These are phyloP conservation scores for Daldinia caldariorum DNA, from an alignment of 495 filamentous ascomycete genomes.

Conservation along the genomic window DNA sequence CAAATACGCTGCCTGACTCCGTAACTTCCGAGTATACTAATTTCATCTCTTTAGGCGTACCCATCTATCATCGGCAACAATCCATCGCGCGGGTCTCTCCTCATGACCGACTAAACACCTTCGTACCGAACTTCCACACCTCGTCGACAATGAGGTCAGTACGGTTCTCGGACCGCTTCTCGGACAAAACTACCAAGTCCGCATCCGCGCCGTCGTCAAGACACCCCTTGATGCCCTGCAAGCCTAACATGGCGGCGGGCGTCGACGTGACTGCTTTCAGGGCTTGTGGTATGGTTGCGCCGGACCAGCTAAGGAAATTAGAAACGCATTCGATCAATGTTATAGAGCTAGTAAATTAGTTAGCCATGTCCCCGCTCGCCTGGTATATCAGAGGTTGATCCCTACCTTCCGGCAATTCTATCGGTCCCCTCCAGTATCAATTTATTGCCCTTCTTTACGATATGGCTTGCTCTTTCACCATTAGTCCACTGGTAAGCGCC, in stretches of 20 bases:
- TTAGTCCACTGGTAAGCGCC: conserved; percentile 83
- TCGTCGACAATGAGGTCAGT: conserved; percentile 70
- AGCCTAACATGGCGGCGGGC: conserved; percentile 76
- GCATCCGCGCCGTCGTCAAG: conserved; percentile 78
- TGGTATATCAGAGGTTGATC: not conserved
- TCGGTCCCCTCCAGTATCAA: conserved; percentile 75
- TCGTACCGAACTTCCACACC: conserved; percentile 80
- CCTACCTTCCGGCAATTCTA: conserved; percentile 74
- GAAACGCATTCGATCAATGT: conserved; percentile 82
- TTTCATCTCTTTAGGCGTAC: conserved; percentile 8
- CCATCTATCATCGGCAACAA: not conserved
- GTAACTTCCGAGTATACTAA: not conserved
- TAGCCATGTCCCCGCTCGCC: not conserved
- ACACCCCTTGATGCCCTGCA: conserved; percentile 72
- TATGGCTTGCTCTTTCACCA: conserved; percentile 67
- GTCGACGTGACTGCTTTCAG: conserved; percentile 75
- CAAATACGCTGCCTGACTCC: conserved; percentile 1
- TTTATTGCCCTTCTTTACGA: conserved; percentile 71
- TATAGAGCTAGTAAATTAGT: conserved; percentile 61
- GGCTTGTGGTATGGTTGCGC: conserved; percentile 68
- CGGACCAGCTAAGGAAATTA: conserved; percentile 80
- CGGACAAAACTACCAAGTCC: conserved; percentile 76
- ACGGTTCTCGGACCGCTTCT: conserved; percentile 58
- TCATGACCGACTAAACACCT: conserved; percentile 41
- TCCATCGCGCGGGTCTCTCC: not conserved